Evolutionary conservation across 192 early-diverging fungal genomes (phyloP).

Genomic region (Pilobolus umbonatus): DNA sequence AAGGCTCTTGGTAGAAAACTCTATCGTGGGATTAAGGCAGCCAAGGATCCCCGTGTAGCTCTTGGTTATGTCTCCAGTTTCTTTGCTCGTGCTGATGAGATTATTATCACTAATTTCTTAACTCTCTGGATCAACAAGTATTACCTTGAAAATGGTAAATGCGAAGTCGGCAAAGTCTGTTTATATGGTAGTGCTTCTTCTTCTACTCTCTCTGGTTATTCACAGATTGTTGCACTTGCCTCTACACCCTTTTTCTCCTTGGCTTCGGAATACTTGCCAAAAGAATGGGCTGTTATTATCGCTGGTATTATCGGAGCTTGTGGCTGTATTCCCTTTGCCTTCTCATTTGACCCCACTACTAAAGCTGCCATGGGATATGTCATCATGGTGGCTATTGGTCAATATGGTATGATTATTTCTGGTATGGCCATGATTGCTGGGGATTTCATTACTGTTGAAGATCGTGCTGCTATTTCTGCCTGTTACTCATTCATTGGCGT

Average conservation of each 20-base stretch:
- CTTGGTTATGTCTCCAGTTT: slow-evolving; percentile 63
- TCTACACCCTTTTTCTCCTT: slow-evolving; percentile 58
- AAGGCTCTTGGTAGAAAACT: slow-evolving; percentile 27
- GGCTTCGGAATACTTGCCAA: slow-evolving; percentile 30
- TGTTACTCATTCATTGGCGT: slow-evolving; percentile 59
- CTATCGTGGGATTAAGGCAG: slow-evolving; percentile 56
- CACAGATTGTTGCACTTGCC: slow-evolving; percentile 59
- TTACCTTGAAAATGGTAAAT: slow-evolving; percentile 55
- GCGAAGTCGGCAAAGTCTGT: slow-evolving; percentile 25
- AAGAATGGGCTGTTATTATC: slow-evolving; percentile 37
- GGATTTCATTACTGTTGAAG: slow-evolving; percentile 35
- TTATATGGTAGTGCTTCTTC: slow-evolving; percentile 29
- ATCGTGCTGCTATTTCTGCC: slow-evolving; percentile 61
- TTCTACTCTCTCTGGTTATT: slow-evolving; percentile 44
- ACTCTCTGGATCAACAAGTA: slow-evolving; percentile 58
- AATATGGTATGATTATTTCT: slow-evolving; percentile 53
- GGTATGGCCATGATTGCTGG: slow-evolving; percentile 60
- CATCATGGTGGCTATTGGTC: slow-evolving; percentile 47
- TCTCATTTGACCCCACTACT: slow-evolving; percentile 40
- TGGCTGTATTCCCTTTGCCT: slow-evolving; percentile 50
- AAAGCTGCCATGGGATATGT: slow-evolving; percentile 39
- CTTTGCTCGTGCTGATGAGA: slow-evolving; percentile 67
- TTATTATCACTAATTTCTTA: slow-evolving; percentile 64
- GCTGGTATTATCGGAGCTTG: slow-evolving; percentile 45
- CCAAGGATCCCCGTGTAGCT: slow-evolving; percentile 49